Evolutionary conservation across 2,329 filamentous ascomycete genomes (phyloP), one percentile per base, ranked within the genome.

Genomic region (Arthrobotrys musiformis): DNA sequence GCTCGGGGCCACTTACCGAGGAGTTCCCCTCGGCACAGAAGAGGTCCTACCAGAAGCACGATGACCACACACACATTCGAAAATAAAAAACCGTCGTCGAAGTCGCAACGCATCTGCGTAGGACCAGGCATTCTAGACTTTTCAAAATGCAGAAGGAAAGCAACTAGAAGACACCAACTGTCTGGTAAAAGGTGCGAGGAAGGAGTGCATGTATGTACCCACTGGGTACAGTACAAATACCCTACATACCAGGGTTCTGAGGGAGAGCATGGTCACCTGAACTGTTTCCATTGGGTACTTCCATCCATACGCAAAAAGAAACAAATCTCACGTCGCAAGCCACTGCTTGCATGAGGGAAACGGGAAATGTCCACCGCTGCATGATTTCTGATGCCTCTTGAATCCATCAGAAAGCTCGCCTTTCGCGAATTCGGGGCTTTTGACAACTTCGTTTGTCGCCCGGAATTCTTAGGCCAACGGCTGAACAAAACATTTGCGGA

Each of bases 21-120:
- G 72, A 76, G 72, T 76, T 76, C 72, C 72, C 72, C 72, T 76
- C 64, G 72, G 72, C 56, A 62, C 40, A 69, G 72, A 52, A 69
- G 56, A 52, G 37, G 56, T 75, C 70, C 70, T 75, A 33, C 70
- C 70, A 63, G 56, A 75, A 75, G 46, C 63, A 68, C 17, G 61
- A 61, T 42, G 42, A 54, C 58, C 22, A 46, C 68, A 46, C 44
- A 64, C 33, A 64, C 15, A 15, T 42, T 42, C 17, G 11, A n/a
- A 42, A n/a, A 42, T n/a, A 42, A 42, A 42, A 50, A 60, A 19
- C 15, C 17, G 63, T 33, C 54, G 22, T 58, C 56, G 35, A 37
- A 35, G 50, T 35, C 58, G 15, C 72, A 76, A 76, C 72, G 50
- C 72, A 76, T 64, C 35, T 33, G 40, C 9, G 60, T 61, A 61